Evolutionary conservation across 768 basidiomycete genomes (phyloP), one percentile per base, ranked within the genome.

Genomic region (Dioszegia hungarica): DNA sequence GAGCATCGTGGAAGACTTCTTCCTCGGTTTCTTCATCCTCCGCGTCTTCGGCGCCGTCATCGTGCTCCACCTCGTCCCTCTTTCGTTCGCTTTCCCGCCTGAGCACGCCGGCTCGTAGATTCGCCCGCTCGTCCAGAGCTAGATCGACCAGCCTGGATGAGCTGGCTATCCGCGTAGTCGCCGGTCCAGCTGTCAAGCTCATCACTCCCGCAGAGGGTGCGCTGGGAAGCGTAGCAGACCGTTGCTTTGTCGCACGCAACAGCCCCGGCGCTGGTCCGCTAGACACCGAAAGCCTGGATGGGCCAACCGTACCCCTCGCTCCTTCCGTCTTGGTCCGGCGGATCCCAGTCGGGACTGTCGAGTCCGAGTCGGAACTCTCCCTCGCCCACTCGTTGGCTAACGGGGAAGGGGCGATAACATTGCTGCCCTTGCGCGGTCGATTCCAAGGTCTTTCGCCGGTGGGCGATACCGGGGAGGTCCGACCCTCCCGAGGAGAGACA

Each of bases 381-480:
- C 65, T 38, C 6, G 61, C 67, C 69, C 69, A 73, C 36, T 71
- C 72, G 24, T 69, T 68, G 12, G 68, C 70, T 17, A 75, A 46
- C 11, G 73, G 73, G 46, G 66, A 68, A 14, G 73, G 73, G 1
- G 59, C 65, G 25, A 71, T 62, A 19, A 75, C 71, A 43, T 68
- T 71, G 38, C 68, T 70, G 12, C 63, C 67, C 29, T 61, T 63
- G 49, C 68, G 53, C 6, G 66, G 59, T 24, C 66, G 39, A n/a
- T 54, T 56, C 50, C 57, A 56, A 0, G 43, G 44, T 15, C 56
- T 37, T 6, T 51, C 49, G 36, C 20, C 47, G 14, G 20, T 49
- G 31, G 50, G 47, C 33, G 46, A 57, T n/a, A 41, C 52, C 8
- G 50, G 40, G n/a, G 59, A 47, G 11, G 44, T 54, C 10, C 41